Conservation (phyloP, 257 asterid species). For the Ehretia macrophylla region DNA sequence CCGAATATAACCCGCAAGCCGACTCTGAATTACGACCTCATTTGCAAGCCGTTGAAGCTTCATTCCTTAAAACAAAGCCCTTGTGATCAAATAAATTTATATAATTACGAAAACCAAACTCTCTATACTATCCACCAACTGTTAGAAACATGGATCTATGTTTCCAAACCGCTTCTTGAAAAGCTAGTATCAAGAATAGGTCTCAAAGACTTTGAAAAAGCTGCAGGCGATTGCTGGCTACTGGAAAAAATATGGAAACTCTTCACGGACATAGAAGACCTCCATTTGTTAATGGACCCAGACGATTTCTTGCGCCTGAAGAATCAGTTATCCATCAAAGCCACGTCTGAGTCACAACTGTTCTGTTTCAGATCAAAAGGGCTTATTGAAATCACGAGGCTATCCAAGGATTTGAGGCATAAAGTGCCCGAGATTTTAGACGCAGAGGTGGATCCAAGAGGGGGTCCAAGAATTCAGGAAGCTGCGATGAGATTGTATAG, state of each 20-base stretch:
- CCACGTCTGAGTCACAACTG: conserved; percentile 44
- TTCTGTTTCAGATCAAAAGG: conserved; percentile 68
- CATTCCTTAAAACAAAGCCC: conserved; percentile 55
- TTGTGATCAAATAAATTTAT: conserved; percentile 26
- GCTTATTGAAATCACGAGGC: conserved; percentile 56
- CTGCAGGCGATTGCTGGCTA: conserved; percentile 56
- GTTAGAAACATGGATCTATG: conserved; percentile 71
- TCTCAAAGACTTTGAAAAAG: conserved; percentile 28
- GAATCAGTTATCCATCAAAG: conserved; percentile 55
- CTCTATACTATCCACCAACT: conserved; percentile 66
- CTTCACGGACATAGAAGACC: conserved; percentile 50
- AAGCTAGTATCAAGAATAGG: conserved; percentile 42
- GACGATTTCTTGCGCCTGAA: conserved; percentile 73
- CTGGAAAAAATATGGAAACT: conserved; percentile 67
- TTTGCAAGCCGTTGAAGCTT: conserved; percentile 72
- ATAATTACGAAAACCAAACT: conserved; percentile 54
- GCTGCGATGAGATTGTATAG: conserved; percentile 77
- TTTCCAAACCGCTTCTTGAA: conserved; percentile 36
- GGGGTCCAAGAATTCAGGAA: conserved; percentile 87
- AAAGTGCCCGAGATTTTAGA: conserved; percentile 73
- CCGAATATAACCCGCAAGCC: conserved; percentile 85
- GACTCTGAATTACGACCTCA: conserved; percentile 62
- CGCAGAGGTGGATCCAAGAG: conserved; percentile 86
- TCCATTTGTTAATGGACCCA: conserved; percentile 77
- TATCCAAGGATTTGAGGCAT: conserved; percentile 68